A percentile compares a stretch with the other conserved stretches of the same genome.
Conservation (phyloP, 257 asterid species). For the Nicotiana otophora region DNA sequence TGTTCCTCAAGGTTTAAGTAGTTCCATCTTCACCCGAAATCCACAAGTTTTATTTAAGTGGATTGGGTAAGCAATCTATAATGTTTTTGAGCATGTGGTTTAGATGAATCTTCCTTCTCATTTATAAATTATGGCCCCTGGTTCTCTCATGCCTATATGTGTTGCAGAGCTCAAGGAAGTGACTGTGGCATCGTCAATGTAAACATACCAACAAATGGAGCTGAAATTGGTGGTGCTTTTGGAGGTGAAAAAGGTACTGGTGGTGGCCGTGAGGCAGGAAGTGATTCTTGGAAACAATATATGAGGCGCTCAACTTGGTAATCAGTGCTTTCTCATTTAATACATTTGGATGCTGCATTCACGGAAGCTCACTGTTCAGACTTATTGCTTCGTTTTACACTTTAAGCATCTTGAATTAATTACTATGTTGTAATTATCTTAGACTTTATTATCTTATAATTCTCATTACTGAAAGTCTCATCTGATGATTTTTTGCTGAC, state of each 20-base stretch:
- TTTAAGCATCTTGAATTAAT: neutral
- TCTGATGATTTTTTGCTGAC: neutral
- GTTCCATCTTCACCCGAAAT: conserved; percentile 86
- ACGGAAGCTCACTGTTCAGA: neutral
- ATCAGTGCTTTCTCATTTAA: neutral
- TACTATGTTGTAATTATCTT: neutral
- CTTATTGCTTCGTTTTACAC: neutral
- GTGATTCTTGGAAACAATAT: conserved; percentile 98
- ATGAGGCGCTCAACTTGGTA: conserved; percentile 99
- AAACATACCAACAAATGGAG: conserved; percentile 94
- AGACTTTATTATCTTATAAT: neutral
- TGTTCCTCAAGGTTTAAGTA: conserved; percentile 98
- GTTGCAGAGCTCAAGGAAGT: conserved; percentile 80
- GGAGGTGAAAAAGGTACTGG: conserved; percentile 99
- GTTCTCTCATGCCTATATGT: neutral
- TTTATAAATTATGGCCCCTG: neutral
- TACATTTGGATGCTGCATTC: neutral
- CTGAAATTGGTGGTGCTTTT: conserved; percentile 99
- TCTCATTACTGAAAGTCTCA: neutral
- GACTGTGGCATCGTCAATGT: conserved; percentile 98
- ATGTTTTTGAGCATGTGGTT: neutral
- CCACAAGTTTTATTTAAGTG: conserved; percentile 89
- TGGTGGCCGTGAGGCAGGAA: conserved; percentile 99
- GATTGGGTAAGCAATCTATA: conserved; percentile 68
- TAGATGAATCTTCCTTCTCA: neutral